Evolutionary conservation across 2,329 filamentous ascomycete genomes (phyloP), one percentile per base, ranked within the genome.

Genomic region (Nigrospora osmanthi): DNA sequence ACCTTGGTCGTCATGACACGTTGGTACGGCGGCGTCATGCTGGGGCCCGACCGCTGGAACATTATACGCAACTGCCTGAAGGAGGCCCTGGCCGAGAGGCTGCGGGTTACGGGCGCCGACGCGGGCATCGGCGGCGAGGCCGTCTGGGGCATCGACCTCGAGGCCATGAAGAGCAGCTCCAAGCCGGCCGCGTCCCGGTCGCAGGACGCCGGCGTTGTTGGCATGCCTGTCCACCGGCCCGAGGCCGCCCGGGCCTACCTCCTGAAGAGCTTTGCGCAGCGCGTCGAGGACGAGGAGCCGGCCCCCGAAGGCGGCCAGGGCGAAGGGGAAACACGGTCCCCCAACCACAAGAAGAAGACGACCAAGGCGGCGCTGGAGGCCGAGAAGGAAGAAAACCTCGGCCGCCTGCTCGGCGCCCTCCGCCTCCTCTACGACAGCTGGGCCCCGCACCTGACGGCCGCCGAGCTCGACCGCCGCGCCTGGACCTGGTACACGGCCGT

Each of bases 401-500:
- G 79, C 0, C 66, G 83, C 45, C 62, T 94, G 3, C 69, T 95
- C 0, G 83, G 79, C 4, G 82, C 86, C 0, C 67, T 95, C 46
- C 77, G 89, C 49, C 60, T 88, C 16, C 61, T 94, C 1, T 89
- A 81, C 55, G 71, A 75, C 39, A 91, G 87, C 49, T 95, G 89
- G 89, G 72, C 75, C 1, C 65, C 69, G n/a, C 73, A 79, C 30
- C 60, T 94, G 32, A 72, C 65, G 23, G 65, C 67, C 4, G 70
- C 76, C 14, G 87, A 95, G 55, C 68, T 95, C 43, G 87, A 95
- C 58, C 73, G 75, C 49, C 76, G 81, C 47, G 86, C 87, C 15
- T 94, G 88, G 87, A 69, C 69, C 11, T 95, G 89, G 89, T 95
- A 95, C 63, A 71, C 85, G 2, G 74, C 77, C 17, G 80, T 90